These are phyloP conservation scores for Agapanthus africanus DNA, from an alignment of 106 monocot species.

Conservation along the genomic window DNA sequence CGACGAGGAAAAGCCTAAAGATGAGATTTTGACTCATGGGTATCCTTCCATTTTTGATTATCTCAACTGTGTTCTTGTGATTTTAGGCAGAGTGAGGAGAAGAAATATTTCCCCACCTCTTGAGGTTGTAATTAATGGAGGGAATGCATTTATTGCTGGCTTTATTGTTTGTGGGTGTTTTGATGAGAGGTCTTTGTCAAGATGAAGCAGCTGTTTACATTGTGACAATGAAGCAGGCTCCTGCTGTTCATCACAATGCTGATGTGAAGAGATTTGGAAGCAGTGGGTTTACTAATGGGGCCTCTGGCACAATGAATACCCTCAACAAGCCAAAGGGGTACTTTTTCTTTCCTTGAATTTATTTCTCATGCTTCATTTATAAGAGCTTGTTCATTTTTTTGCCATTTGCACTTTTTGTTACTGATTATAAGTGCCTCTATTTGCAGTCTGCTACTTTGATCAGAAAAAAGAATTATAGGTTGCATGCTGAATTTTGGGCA, in stretches of 20 bases:
- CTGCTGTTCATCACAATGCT: conserved; percentile 44
- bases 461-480: too few relatives aligned
- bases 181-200: conserved; percentile 28
- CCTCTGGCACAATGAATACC: conserved; percentile 31
- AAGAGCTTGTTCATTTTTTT: too few relatives aligned
- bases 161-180: conserved; percentile 20
- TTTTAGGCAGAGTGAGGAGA: not conserved
- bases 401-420: too few relatives aligned
- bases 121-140: conserved; percentile 23
- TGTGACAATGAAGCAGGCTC: conserved; percentile 81
- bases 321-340: conserved; percentile 54
- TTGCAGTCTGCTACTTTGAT: too few relatives aligned
- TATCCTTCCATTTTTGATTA: not conserved
- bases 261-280: conserved; percentile 36
- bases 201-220: conserved; percentile 74
- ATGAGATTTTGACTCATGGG: too few relatives aligned
- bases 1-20: too few relatives aligned
- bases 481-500: too few relatives aligned
- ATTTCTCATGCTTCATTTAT: too few relatives aligned
- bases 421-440: too few relatives aligned
- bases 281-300: too few relatives aligned
- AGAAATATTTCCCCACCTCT: too few relatives aligned
- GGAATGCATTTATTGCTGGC: conserved; percentile 18
- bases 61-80: not conserved
- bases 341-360: too few relatives aligned